Conservation (phyloP, 768 basidiomycete species). For the Galerina marginata region DNA sequence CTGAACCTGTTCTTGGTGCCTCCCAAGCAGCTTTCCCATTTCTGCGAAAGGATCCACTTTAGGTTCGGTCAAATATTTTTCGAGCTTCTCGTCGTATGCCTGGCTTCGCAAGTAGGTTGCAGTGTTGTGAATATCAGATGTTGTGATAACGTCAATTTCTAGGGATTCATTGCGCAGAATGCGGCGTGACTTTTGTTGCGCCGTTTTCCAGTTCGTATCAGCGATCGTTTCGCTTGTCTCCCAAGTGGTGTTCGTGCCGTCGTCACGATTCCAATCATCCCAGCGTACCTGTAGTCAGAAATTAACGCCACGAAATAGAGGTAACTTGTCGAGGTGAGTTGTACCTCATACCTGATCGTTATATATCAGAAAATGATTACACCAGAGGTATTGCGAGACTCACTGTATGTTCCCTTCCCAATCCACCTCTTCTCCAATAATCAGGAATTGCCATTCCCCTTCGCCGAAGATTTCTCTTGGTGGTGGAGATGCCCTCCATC, state of each 20-base stretch:
- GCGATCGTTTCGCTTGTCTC: slow-evolving; percentile 24
- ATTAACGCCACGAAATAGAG: not conserved
- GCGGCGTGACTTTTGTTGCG: slow-evolving; percentile 35
- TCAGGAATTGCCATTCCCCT: slow-evolving; percentile 38
- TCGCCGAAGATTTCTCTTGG: slow-evolving; percentile 32
- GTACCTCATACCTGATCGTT: slow-evolving; percentile 37
- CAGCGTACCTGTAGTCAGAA: slow-evolving; percentile 49
- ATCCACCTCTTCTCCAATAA: slow-evolving; percentile 48
- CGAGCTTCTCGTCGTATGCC: slow-evolving; percentile 51
- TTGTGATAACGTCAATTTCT: slow-evolving; percentile 45
- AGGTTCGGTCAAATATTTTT: slow-evolving; percentile 7
- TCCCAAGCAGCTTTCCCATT: slow-evolving; percentile 24
- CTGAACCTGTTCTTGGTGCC: slow-evolving; percentile 20
- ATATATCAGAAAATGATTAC: not conserved
- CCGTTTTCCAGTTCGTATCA: slow-evolving; percentile 22
- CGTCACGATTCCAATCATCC: slow-evolving; percentile 53
- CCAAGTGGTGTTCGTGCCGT: slow-evolving; percentile 65
- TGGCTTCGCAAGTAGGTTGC: slow-evolving; percentile 48
- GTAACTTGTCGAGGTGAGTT: not conserved
- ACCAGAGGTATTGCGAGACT: slow-evolving; percentile 11
- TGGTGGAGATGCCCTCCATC: slow-evolving; percentile 21
- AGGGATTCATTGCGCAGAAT: slow-evolving; percentile 33
- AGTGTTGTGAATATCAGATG: slow-evolving; percentile 48
- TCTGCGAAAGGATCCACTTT: slow-evolving; percentile 21
- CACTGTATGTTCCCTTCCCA: slow-evolving; percentile 35